Percentiles rank a stretch among this genome's conserved stretches.
Evolutionary conservation across 2,329 filamentous ascomycete species (phyloP).

Genomic region (Colletotrichum incanum): DNA sequence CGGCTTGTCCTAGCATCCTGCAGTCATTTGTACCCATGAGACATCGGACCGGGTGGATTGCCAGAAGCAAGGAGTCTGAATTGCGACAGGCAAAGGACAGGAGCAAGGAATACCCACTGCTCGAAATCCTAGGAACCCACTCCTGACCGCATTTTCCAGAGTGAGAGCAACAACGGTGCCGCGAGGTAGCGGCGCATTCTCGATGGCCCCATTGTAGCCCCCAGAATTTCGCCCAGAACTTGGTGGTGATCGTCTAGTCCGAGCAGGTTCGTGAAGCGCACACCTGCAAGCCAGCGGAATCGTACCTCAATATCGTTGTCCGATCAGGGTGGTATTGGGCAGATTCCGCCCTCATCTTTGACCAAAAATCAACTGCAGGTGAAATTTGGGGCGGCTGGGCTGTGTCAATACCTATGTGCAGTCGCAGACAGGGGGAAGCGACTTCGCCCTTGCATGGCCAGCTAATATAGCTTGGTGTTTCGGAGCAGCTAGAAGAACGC

Average conservation of each 20-base stretch:
- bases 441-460: slow-evolving; percentile 33
- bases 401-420: not conserved
- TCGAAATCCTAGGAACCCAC: slow-evolving; percentile 17
- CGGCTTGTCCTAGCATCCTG: slow-evolving; percentile 1
- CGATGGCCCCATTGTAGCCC: slow-evolving; percentile 16
- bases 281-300: slow-evolving; percentile 2
- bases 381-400: slow-evolving; percentile 10
- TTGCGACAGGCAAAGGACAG: slow-evolving; percentile 17
- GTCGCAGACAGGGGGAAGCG: slow-evolving; percentile 2
- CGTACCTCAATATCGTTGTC: slow-evolving; percentile 15
- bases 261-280: slow-evolving; percentile 20
- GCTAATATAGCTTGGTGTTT: slow-evolving; percentile 36
- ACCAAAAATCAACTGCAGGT: not conserved
- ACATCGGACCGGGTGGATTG: slow-evolving; percentile 8
- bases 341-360: not conserved
- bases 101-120: slow-evolving; percentile 18
- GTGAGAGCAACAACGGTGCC: slow-evolving; percentile 4
- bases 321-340: slow-evolving; percentile 18
- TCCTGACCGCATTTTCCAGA: slow-evolving; percentile 11
- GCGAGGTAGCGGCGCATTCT: not conserved
- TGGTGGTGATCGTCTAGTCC: slow-evolving; percentile 21
- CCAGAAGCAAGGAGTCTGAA: slow-evolving; percentile 4
- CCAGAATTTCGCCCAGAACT: slow-evolving; percentile 17
- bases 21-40: slow-evolving; percentile 17
- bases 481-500: slow-evolving; percentile 25